Evolutionary conservation across 2,329 filamentous ascomycete species (phyloP), one percentile per base, ranked within the genome.

Genomic region (Penicillium sp.): DNA sequence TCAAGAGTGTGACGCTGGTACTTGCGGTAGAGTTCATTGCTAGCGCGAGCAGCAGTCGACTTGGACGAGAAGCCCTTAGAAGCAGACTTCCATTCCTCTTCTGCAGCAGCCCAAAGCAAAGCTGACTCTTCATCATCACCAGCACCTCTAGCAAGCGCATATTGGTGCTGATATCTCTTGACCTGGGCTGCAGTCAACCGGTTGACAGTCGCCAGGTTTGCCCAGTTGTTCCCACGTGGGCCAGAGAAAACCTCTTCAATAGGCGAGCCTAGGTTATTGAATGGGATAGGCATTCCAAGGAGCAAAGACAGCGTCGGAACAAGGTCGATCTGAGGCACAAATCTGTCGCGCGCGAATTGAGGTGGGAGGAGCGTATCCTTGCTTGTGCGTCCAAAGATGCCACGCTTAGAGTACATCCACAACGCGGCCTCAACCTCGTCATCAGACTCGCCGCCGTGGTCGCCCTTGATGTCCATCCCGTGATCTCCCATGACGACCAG

Each of bases 401-500:
- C 86, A 66, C 86, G 88, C 74, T 93, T 96, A 1, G 94, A 96
- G 74, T 97, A 99, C 92, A 99, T 96, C 93, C 94, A 99, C 47
- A 99, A 76, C 2, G 94, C 92, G 55, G 94, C 92, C 74, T 99
- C 87, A 7, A 99, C 86, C 73, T 99, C 94, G 63, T 97, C 92
- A 66, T 97, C 91, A 33, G 93, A 97, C 78, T 99, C 94, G 54
- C 94, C 94, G n/a, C 94, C 94, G 70, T 99, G 94, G 65, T 99
- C 94, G 19, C 94, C 94, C 78, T 99, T 97, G 60, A 85, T 81
- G 74, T 99, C 94, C 94, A 99, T 99, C 12, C 94, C 94, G 71
- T 99, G 94, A 72, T 99, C 94, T n/a, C 94, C 94, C 91, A 99
- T 96, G 15, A 99, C 90, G 21, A 99, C 86, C 36, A 99, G 79